Conservation (phyloP, 805 yeast genomes). For the Ogataea pilisensis region DNA sequence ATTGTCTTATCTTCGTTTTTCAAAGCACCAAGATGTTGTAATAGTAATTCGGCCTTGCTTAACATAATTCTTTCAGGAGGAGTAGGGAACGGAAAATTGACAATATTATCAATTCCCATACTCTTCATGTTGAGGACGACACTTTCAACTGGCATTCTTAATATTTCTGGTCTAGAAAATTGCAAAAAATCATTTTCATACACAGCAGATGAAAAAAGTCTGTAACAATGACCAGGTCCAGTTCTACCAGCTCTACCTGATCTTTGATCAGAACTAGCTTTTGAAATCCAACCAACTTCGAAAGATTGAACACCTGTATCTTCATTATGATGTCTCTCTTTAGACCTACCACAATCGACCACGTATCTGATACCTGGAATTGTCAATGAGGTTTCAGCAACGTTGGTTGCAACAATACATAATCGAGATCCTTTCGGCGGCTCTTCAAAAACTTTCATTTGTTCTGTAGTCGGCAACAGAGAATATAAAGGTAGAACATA, state of each 20-base stretch:
- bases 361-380: slow-evolving; percentile 95
- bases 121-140: slow-evolving; percentile 94
- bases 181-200: slow-evolving; percentile 80
- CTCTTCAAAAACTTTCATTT: slow-evolving; percentile 81
- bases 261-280: slow-evolving; percentile 95
- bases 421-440: slow-evolving; percentile 86
- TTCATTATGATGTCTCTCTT: slow-evolving; percentile 79
- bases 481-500: slow-evolving; percentile 93
- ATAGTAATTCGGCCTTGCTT: slow-evolving; percentile 58
- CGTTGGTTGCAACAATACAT: slow-evolving; percentile 94
- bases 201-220: slow-evolving; percentile 90
- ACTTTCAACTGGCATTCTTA: slow-evolving; percentile 94
- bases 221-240: slow-evolving; percentile 96
- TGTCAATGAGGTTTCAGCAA: slow-evolving; percentile 96
- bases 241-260: slow-evolving; percentile 98
- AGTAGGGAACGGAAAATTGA: slow-evolving; percentile 92
- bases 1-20: slow-evolving; percentile 44
- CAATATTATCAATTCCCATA: slow-evolving; percentile 89
- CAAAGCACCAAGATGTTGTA: slow-evolving; percentile 77
- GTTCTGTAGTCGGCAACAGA: slow-evolving; percentile 88
- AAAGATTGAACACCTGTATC: slow-evolving; percentile 90
- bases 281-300: slow-evolving; percentile 86
- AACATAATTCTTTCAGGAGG: slow-evolving; percentile 70
- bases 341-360: slow-evolving; percentile 91
- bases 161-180: slow-evolving; percentile 84